Base-by-base conservation (phyloP, 441 rosid species). In the Monsonia emarginata region DNA sequence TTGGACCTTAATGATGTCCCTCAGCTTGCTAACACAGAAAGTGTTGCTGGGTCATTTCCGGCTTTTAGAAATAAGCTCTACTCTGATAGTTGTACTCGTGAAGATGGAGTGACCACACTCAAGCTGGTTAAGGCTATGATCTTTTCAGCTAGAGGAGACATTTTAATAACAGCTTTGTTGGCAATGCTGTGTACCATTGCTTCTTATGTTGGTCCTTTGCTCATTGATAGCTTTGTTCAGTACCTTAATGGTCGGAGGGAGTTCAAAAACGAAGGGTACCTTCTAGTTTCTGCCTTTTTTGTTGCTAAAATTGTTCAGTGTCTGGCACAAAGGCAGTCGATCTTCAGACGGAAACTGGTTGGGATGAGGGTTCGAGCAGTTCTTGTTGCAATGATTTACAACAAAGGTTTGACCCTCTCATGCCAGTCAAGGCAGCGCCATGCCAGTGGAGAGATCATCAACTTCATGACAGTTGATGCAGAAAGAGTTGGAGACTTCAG, bases 1-100 rank as follows among this genome's bases (percentile, higher is more conserved):
- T 74, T 90, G 72, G 89, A 90, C 84, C 84, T 78, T 31, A 80
- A 88, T 52, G 95, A 93, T 76, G 92, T 90, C 68, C 93, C 98
- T 75, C 92, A 93, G 68, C 86, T 93, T 42, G 80, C 82, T 71
- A 67, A 38, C 32, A 40, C 34, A 30, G 90, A 88, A 70, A 86
- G 88, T 70, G 85, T 82, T 18, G 76, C 50, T 66, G 85, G 79
- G 65, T 72, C 73, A 1, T 86, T 79, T 68, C 78, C 83, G 31
- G 0, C 28, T 6, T 85, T 83, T 62, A 76, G 74, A 66, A 74
- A 65, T 62, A 80, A 80, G 75, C 83, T 90, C 9, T 81, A 83
- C 76, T 74, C 67, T 21, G 3, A n/a, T 50, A 68, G 74, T 64
- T 69, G 76, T 44, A 71, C 57, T 32, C 73, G 80, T 65, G 64